Evolutionary conservation across 495 filamentous ascomycete species (phyloP).

Genomic region (Penicillium manginii): DNA sequence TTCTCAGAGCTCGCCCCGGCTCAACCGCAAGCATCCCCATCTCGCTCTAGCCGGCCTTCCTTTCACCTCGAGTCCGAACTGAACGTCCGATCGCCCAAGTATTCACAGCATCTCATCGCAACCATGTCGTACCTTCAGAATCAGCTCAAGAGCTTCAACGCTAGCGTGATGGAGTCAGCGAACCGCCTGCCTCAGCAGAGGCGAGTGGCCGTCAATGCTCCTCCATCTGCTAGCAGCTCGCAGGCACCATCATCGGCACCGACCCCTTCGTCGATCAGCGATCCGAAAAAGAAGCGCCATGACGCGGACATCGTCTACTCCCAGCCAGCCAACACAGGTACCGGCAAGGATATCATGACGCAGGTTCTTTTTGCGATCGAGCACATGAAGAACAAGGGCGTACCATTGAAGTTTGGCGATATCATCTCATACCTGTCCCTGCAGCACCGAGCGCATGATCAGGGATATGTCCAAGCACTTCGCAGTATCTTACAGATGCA

Average conservation of each 20-base stretch:
- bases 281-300: constrained; percentile 63
- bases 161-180: constrained; percentile 49
- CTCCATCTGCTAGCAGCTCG: constrained; percentile 39
- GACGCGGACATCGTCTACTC: constrained; percentile 68
- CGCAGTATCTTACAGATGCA: constrained; percentile 53
- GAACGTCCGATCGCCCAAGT: not conserved
- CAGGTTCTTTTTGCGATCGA: constrained; percentile 82
- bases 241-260: constrained; percentile 46
- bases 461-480: constrained; percentile 48
- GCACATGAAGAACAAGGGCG: constrained; percentile 77
- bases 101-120: constrained; percentile 12
- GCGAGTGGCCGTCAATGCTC: constrained; percentile 40
- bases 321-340: constrained; percentile 77
- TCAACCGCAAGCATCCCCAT: not conserved
- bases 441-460: constrained; percentile 53
- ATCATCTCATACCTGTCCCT: constrained; percentile 78
- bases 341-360: constrained; percentile 77
- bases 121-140: constrained; percentile 52
- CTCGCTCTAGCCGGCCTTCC: not conserved
- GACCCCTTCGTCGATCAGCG: constrained; percentile 42
- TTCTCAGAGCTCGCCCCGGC: constrained; percentile 15
- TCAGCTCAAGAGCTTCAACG: constrained; percentile 53
- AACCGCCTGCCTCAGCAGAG: constrained; percentile 47
- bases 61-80: constrained; percentile 8
- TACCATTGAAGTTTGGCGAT: constrained; percentile 70